Evolutionary conservation across 768 basidiomycete genomes (phyloP).

Genomic region (Inosperma sp.): DNA sequence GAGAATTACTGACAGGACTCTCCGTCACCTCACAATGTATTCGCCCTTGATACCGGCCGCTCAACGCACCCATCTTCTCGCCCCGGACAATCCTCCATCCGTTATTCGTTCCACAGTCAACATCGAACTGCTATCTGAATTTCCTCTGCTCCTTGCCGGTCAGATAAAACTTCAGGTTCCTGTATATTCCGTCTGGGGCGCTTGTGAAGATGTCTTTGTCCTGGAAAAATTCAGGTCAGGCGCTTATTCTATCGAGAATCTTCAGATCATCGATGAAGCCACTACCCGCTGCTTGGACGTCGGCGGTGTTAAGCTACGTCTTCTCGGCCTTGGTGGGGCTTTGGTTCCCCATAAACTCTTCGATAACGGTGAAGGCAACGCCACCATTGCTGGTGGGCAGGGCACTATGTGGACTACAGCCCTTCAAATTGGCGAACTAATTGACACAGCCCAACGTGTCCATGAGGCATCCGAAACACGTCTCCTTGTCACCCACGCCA

Average conservation of each 20-base stretch:
- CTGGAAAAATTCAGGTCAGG: slow-evolving; percentile 90
- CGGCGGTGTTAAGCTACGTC: slow-evolving; percentile 87
- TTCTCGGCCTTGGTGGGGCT: slow-evolving; percentile 95
- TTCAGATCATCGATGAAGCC: slow-evolving; percentile 91
- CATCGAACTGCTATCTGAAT: slow-evolving; percentile 85
- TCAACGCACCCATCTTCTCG: slow-evolving; percentile 74
- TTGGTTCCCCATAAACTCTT: slow-evolving; percentile 94
- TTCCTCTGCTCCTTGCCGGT: slow-evolving; percentile 85
- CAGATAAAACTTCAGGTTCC: slow-evolving; percentile 89
- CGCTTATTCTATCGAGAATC: slow-evolving; percentile 80
- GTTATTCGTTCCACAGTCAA: slow-evolving; percentile 69
- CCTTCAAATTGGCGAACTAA: slow-evolving; percentile 94
- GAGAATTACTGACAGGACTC: slow-evolving; percentile 90
- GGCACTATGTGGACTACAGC: slow-evolving; percentile 99
- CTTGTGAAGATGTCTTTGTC: slow-evolving; percentile 91
- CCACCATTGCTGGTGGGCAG: slow-evolving; percentile 96
- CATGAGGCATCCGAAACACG: slow-evolving; percentile 93
- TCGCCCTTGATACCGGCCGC: slow-evolving; percentile 87
- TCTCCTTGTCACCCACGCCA: slow-evolving; percentile 86
- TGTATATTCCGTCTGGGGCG: slow-evolving; percentile 95
- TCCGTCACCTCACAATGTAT: slow-evolving; percentile 94
- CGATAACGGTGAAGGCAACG: slow-evolving; percentile 88
- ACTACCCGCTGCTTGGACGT: slow-evolving; percentile 90
- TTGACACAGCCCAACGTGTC: slow-evolving; percentile 94
- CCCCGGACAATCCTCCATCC: slow-evolving; percentile 62